Base-by-base conservation (phyloP, 768 basidiomycete genomes). In the Gelatoporia subvermispora region DNA sequence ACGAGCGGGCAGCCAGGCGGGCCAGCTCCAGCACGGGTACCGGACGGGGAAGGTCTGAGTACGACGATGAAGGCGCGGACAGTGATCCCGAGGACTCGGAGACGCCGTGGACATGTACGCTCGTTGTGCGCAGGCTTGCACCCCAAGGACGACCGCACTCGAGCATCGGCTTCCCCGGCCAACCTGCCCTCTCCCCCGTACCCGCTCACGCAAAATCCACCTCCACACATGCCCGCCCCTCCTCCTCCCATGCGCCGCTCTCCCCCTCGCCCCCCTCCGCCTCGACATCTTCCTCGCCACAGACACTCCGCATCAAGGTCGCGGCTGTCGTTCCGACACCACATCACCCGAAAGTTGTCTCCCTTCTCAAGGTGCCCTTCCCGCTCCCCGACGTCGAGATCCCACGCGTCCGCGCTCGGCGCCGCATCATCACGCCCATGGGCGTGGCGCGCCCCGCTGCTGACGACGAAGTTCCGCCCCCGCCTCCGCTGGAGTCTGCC, bases 11-110 rank as follows among this genome's bases (percentile, higher is more conserved):
- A 36, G 38, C 37, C 8, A 47, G 52, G 13, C 45, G 28, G 7
- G 28, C 7, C 7, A 31, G 28, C 28, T 31, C 46, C 17, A 42
- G 49, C 2, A 36, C 47, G 38, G 35, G 43, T 7, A 48, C 35
- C 34, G 31, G 17, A 35, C 35, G 35, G 48, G 20, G n/a, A n/a
- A n/a, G n/a, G n/a, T n/a, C n/a, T n/a, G n/a, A 40, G 41, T 50
- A 57, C 9, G 58, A 65, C 13, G 81, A 83, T 41, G 76, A 78
- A 2, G 90, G 75, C 0, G 84, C 87, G 15, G 92, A 93, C 39
- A 92, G 88, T 51, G 95, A 98, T 55, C 89, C 93, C 0, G 94
- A 98, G 62, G 95, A 97, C 60, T 91, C 89, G 38, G 94, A 98
- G 66, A 93, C 92, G 20, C 93, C 95, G 0, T 98, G 93, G 93